Conservation (phyloP, 345 rosid species). For the Rubroshorea leprosula region DNA sequence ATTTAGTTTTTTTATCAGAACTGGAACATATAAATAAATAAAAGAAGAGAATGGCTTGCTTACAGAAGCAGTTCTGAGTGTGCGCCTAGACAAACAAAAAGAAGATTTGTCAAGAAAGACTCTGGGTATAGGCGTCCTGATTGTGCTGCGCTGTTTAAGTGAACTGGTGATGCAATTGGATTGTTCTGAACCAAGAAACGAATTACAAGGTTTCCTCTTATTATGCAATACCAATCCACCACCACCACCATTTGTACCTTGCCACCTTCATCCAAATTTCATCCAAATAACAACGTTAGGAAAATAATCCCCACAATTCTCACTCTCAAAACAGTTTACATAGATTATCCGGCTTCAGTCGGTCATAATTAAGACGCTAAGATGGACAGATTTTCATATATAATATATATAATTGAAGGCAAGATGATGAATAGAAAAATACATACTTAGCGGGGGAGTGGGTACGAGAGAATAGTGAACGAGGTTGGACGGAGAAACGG, state of each 20-base stretch:
- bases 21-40: neutral
- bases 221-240: slow-evolving; percentile 25
- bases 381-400: neutral
- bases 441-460: slow-evolving; percentile 1
- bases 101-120: slow-evolving; percentile 57
- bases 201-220: slow-evolving; percentile 34
- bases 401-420: neutral
- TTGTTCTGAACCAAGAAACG: slow-evolving; percentile 28
- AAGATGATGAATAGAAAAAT: no score
- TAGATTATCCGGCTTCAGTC: neutral
- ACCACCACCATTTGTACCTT: slow-evolving; percentile 17
- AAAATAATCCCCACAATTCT: slow-evolving; percentile 4
- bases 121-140: slow-evolving; percentile 30
- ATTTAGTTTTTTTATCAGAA: neutral
- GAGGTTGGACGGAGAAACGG: slow-evolving; percentile 25
- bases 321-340: neutral
- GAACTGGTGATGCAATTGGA: slow-evolving; percentile 36
- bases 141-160: slow-evolving; percentile 29
- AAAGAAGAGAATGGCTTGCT: slow-evolving; percentile 19
- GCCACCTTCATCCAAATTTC: slow-evolving; percentile 35
- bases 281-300: neutral
- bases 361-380: neutral
- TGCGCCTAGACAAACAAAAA: slow-evolving; percentile 39
- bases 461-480: slow-evolving; percentile 13
- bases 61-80: slow-evolving; percentile 31